Base-by-base conservation (phyloP, 2,329 filamentous ascomycete species). In the Tolypocladium sp. region DNA sequence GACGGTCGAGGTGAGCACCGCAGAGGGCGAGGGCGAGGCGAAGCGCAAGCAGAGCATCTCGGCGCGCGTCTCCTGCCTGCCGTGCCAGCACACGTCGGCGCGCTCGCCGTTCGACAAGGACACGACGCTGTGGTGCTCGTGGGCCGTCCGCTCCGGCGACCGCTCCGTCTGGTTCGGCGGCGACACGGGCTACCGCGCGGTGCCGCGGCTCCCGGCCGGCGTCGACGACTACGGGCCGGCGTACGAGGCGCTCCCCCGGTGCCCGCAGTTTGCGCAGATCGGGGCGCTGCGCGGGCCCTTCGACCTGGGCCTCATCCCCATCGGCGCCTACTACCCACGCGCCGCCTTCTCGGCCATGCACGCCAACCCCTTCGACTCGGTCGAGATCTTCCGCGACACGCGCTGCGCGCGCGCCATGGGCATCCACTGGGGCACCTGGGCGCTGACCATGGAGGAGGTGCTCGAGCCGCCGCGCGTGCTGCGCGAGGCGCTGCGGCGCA, bases 371-470 rank as follows among this genome's bases (percentile, higher is more conserved):
- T 87, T 85, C 64, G 93, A 97, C 70, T 84, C 88, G 0, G 92
- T 96, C 42, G 91, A 94, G 67, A 96, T 97, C 65, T 96, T 96
- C 73, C 73, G 79, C 8, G 92, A 97, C 66, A 95, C 91, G 1
- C 82, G 82, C 65, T 97, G 92, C 76, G 79, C 83, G 66, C 79
- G 76, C 22, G 92, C 92, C 27, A 80, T 97, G 76, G 92, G 85
- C 2, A 96, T 97, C 66, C 93, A 97, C 70, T 97, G 92, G 92
- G 92, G 92, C 2, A 87, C 89, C 0, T 97, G 92, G 91, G 87
- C 90, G 0, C 74, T 96, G 65, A 96, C 92, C 0, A 80, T 85
- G 61, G 93, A 97, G 73, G 89, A 92, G 60, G 88, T 96, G 1
- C 71, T 92, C 59, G 92, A 96, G 75, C 93, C 93, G 53, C 91